Evolutionary conservation across 2,329 filamentous ascomycete genomes (phyloP), one percentile per base, ranked within the genome.

Genomic region (Talaromyces sp.): DNA sequence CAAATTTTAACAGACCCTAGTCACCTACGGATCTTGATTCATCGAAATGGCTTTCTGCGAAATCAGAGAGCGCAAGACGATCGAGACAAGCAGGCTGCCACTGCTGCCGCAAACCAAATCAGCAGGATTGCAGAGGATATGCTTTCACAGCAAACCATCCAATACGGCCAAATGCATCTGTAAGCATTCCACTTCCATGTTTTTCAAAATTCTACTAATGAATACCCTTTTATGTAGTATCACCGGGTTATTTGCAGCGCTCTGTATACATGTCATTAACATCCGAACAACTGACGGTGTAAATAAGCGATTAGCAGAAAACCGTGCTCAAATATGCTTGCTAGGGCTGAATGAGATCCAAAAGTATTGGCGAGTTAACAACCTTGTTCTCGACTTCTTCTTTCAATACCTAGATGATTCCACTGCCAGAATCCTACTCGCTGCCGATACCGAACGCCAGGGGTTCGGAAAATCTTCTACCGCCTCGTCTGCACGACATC

Each of bases 91-190:
- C 50, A 30, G 7, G 50, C 50, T 31, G 50, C 50, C 16, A 53
- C 50, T 9, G 50, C 50, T 1, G 50, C 50, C 5, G 50, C 50
- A 23, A 53, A 53, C 16, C 50, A 53, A 18, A 53, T 53, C 50
- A 53, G 50, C 28, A 53, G 50, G 16, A 53, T 53, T 53, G 50
- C 50, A 33, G 50, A 53, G 18, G 50, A 53, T 18, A 53, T 53
- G 50, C 50, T 53, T 53, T 53, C 50, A 31, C 50, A 53, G 30
- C 50, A 53, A 27, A 53, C 50, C 28, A 53, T 53, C 16, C 50
- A 53, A 53, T 53, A 53, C n/a, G 50, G 50, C 50, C 50, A 53
- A 53, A 53, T 53, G 50, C 50, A 53, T 16, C 50, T 53, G 50
- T 53, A 23, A 53, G 50, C 5, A 4, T 31, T 31, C n/a, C 28